A percentile compares a stretch with the other conserved stretches of the same genome.
These are phyloP conservation scores for Candolleomyces aberdarensis DNA, from an alignment of 768 basidiomycete species.

Conservation along the genomic window DNA sequence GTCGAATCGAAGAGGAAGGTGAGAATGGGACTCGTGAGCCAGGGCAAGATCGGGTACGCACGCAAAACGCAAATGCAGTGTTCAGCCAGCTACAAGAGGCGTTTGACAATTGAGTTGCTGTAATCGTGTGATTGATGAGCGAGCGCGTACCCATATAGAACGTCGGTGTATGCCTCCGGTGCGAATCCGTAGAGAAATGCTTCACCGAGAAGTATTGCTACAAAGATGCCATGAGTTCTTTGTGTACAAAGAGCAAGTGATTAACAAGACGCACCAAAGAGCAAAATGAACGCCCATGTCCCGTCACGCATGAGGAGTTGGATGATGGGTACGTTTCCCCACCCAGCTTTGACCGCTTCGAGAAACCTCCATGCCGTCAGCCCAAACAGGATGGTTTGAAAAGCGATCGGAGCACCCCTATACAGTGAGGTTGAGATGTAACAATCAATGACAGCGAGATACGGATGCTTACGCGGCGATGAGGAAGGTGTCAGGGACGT, in stretches of 20 bases:
- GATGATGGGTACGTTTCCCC: constrained; percentile 39
- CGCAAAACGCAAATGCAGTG: constrained; percentile 3
- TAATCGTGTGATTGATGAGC: background rate
- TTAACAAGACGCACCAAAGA: constrained; percentile 30
- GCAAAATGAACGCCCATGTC: constrained; percentile 37
- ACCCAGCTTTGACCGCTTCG: constrained; percentile 29
- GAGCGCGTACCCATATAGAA: background rate
- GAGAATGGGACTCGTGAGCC: background rate
- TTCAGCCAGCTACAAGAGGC: background rate
- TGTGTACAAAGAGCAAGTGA: no score
- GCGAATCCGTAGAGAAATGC: constrained; percentile 3
- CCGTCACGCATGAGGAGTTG: constrained; percentile 42
- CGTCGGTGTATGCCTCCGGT: constrained; percentile 1
- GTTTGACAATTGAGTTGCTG: background rate
- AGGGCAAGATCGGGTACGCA: background rate
- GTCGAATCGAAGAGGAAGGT: background rate
- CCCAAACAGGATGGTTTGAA: constrained; percentile 37
- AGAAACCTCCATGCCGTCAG: constrained; percentile 37
- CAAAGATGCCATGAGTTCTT: no score
- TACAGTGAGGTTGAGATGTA: no score
- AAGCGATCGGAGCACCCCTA: constrained; percentile 20
- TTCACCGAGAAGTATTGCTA: constrained; percentile 1
- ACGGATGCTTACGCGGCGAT: constrained; percentile 1
- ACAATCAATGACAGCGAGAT: background rate
- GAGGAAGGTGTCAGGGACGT: constrained; percentile 19